Evolutionary conservation across 2,329 filamentous ascomycete species (phyloP).

Genomic region (Colletotrichum spinosum): DNA sequence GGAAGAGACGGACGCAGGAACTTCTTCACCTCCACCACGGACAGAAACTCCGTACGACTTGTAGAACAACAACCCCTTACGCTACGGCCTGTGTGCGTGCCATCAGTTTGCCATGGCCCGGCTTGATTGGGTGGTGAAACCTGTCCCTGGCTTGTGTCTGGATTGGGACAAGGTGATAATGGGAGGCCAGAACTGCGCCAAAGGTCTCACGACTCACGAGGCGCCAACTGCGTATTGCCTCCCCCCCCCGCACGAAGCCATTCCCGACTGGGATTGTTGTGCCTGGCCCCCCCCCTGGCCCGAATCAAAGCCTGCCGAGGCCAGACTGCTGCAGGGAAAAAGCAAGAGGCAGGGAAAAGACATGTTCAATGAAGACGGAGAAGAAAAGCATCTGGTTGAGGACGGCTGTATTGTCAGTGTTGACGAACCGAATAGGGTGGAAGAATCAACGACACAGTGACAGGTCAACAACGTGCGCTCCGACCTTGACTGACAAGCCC

Average conservation of each 20-base stretch:
- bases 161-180: conserved; percentile 3
- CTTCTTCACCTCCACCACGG: conserved; percentile 10
- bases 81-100: conserved; percentile 5
- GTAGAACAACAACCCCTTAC: too few relatives aligned
- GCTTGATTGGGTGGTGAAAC: conserved; percentile 22
- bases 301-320: conserved; percentile 3
- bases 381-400: conserved; percentile 26
- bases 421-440: conserved; percentile 4
- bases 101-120: conserved; percentile 24
- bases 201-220: too few relatives aligned
- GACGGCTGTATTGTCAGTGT: background rate
- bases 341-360: conserved; percentile 11
- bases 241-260: conserved; percentile 32
- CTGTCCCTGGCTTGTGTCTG: background rate
- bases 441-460: background rate
- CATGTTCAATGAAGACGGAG: background rate
- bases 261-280: conserved; percentile 1
- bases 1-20: conserved; percentile 27
- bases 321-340: conserved; percentile 9
- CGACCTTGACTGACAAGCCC: too few relatives aligned
- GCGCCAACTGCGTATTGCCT: too few relatives aligned
- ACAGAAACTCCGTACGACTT: too few relatives aligned
- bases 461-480: background rate
- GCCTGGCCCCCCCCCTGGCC: conserved; percentile 16
- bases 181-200: background rate